Conservation (phyloP, 352 stramenopile genomes). For the Aphanomyces astaci region DNA sequence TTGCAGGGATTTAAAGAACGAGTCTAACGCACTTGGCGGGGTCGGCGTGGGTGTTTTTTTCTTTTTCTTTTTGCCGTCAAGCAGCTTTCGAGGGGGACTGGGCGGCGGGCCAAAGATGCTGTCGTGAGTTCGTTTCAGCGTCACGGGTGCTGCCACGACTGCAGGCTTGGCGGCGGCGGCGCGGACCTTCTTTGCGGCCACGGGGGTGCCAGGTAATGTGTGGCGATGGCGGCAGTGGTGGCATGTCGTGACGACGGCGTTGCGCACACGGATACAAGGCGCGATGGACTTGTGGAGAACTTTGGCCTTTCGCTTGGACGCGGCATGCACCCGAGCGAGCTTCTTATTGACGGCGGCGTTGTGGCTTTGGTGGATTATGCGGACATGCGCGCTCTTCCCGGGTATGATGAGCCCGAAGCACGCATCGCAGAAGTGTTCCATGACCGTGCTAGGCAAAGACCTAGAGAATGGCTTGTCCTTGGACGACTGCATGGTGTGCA, state of each 20-base stretch:
- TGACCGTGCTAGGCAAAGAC: slow-evolving; percentile 33
- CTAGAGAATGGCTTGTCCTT: background rate
- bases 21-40: slow-evolving; percentile 12
- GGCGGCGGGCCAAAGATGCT: slow-evolving; percentile 45
- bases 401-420: slow-evolving; percentile 56
- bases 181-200: slow-evolving; percentile 33
- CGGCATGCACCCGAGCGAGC: slow-evolving; percentile 27
- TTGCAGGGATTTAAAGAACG: slow-evolving; percentile 19
- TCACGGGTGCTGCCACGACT: background rate
- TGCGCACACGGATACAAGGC: slow-evolving; percentile 27
- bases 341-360: slow-evolving; percentile 44
- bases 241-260: slow-evolving; percentile 44
- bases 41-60: slow-evolving; percentile 32
- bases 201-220: slow-evolving; percentile 36
- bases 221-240: slow-evolving; percentile 47
- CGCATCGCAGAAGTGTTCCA: slow-evolving; percentile 61
- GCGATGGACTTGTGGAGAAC: slow-evolving; percentile 23
- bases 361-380: slow-evolving; percentile 37
- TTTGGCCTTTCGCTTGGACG: slow-evolving; percentile 25
- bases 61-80: slow-evolving; percentile 70
- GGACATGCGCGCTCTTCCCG: slow-evolving; percentile 45
- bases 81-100: slow-evolving; percentile 58
- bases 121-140: slow-evolving; percentile 5
- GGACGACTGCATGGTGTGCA: slow-evolving; percentile 1
- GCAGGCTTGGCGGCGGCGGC: background rate